Base-by-base conservation (phyloP, 2,329 filamentous ascomycete genomes). In the Exophiala dermatitidis region DNA sequence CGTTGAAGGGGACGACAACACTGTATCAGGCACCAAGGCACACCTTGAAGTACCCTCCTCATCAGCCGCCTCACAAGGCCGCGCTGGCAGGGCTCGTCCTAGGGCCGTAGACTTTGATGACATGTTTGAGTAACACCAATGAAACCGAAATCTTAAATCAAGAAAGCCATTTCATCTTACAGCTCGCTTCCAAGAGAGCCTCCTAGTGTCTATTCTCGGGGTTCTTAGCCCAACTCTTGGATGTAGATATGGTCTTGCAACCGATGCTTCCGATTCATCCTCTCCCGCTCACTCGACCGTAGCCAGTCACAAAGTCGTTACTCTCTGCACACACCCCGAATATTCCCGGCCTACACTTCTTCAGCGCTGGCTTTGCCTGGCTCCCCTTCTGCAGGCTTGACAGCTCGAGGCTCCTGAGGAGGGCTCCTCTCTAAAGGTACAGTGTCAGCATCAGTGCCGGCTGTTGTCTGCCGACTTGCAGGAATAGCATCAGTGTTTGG, bases 391-490 rank as follows among this genome's bases (percentile, higher is more conserved):
- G 57, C 26, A 10, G 50, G 33, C 29, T 41, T 45, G 2, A 29
- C 40, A n/a, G 48, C 10, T 19, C 45, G 40, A 38, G 54, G 31
- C 12, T 59, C 57, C 8, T 37, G 28, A 4, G 53, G 36, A 8
- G n/a, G 46, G 26, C 32, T 51, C 45, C 50, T 53, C 32, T 59
- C 57, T 26, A 59, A 34, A 7, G 51, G 46, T 26, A 29, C 33
- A 28, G 50, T 52, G 7, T 47, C 57, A 10, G 44, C 51, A 2
- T 57, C 46, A 1, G 57, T 46, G 19, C 54, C 56, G 4, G 57
- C 59, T 1, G 60, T 62, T 4, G 59, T 60, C 36, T 57, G 51
- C 37, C 53, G 54, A 48, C 60, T 62, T 3, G 33, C 57, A 10
- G 59, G 57, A 36, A 60, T 56, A 8, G 58, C 58, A 44, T 59